phyloP scores from a whole-genome alignment of 768 basidiomycete genomes.

The Trametes punicea region DNA sequence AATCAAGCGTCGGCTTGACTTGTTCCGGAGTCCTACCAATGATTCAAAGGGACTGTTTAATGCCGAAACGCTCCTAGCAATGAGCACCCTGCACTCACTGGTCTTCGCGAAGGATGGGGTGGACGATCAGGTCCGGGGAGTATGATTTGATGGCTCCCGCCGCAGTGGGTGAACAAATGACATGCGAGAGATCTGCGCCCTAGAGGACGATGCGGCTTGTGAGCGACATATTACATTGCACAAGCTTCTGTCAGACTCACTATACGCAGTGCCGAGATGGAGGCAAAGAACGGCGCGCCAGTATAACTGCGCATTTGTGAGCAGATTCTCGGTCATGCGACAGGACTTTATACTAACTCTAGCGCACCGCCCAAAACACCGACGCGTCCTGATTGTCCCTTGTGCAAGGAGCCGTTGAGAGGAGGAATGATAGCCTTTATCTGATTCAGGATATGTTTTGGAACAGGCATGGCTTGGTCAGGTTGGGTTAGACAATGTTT shows the following conservation, averaged over 20 bases:
- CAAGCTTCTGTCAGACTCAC: constrained; percentile 48
- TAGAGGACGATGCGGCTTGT: no score
- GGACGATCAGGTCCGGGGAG: constrained; percentile 95
- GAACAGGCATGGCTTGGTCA: constrained; percentile 51
- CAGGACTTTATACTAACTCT: constrained; percentile 58
- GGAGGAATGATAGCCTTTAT: constrained; percentile 87
- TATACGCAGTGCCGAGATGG: constrained; percentile 85
- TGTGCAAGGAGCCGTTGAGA: constrained; percentile 83
- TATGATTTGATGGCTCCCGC: constrained; percentile 95
- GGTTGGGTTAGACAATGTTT: no score
- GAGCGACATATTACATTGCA: no score
- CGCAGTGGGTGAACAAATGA: constrained; percentile 93
- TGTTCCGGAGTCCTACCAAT: constrained; percentile 42
- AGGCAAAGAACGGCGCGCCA: constrained; percentile 94
- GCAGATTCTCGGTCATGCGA: background rate
- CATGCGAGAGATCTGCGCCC: constrained; percentile 95
- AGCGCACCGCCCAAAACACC: constrained; percentile 92
- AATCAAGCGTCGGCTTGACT: constrained; percentile 53
- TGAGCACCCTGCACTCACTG: constrained; percentile 42
- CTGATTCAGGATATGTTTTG: constrained; percentile 61
- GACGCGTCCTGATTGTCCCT: constrained; percentile 95
- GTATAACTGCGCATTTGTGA: constrained; percentile 63
- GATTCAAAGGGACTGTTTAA: background rate
- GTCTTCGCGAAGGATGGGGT: constrained; percentile 79
- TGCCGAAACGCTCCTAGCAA: no score